A percentile compares a stretch with the other conserved stretches of the same genome.
These are phyloP conservation scores for Podospora pseudopauciseta DNA, from an alignment of 495 filamentous ascomycete genomes.

Conservation along the genomic window DNA sequence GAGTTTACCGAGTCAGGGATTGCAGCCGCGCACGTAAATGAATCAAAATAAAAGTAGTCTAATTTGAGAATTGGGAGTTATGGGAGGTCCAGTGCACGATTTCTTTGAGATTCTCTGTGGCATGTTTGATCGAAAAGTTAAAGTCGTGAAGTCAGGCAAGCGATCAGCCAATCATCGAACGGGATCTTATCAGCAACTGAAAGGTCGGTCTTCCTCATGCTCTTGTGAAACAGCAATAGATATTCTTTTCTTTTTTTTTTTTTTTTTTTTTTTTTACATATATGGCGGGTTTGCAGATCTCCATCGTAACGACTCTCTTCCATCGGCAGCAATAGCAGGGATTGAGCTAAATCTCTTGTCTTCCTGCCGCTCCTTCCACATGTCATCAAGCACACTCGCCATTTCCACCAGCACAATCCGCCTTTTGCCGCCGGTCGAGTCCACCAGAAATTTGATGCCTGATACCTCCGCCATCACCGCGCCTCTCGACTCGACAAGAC, in stretches of 20 bases:
- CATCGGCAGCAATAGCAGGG: too few relatives aligned
- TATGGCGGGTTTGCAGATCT: too few relatives aligned
- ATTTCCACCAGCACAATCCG: constrained; percentile 11
- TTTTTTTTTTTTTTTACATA: too few relatives aligned
- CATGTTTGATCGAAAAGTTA: too few relatives aligned
- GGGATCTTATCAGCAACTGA: too few relatives aligned
- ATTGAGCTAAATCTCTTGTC: not conserved
- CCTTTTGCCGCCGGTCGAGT: not conserved
- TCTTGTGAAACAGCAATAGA: too few relatives aligned
- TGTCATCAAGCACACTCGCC: constrained; percentile 1
- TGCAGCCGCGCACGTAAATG: not conserved
- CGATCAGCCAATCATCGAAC: too few relatives aligned
- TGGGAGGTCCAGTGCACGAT: too few relatives aligned
- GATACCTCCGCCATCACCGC: not conserved
- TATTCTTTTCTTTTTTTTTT: too few relatives aligned
- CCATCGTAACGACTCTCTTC: too few relatives aligned
- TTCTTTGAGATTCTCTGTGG: too few relatives aligned
- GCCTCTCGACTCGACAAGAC: not conserved
- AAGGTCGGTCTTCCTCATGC: not conserved
- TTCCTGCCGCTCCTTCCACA: not conserved
- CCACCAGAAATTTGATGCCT: not conserved
- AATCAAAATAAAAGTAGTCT: not conserved
- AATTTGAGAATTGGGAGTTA: not conserved
- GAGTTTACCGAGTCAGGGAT: not conserved
- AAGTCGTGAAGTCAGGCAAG: too few relatives aligned